Conservation (phyloP, 2,329 filamentous ascomycete species). For the Aotearoamyces nothofagi region DNA sequence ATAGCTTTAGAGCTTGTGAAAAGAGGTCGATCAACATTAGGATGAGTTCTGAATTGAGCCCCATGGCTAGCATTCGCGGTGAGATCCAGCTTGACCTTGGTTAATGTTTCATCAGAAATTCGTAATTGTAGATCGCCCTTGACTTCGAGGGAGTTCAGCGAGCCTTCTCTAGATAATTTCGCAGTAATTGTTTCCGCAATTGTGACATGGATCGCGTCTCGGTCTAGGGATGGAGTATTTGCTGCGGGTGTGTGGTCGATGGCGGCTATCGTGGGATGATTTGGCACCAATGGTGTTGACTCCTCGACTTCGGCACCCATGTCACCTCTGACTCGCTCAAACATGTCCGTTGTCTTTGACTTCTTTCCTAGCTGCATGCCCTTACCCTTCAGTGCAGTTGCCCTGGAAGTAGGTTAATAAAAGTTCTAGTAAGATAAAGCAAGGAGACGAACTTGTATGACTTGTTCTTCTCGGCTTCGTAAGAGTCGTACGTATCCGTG, state of each 20-base stretch:
- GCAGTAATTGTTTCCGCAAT: constrained; percentile 84
- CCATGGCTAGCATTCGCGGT: constrained; percentile 63
- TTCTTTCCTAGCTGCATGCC: constrained; percentile 99
- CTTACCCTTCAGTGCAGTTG: constrained; percentile 68
- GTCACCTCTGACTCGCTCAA: constrained; percentile 85
- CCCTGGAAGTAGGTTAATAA: constrained; percentile 24
- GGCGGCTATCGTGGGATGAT: constrained; percentile 30
- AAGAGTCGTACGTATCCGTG: constrained; percentile 77
- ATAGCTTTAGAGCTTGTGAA: constrained; percentile 76
- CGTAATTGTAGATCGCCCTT: constrained; percentile 86
- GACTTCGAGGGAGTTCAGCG: constrained; percentile 72
- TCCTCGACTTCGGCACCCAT: constrained; percentile 78
- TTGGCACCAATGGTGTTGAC: constrained; percentile 47
- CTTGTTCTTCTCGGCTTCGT: constrained; percentile 97
- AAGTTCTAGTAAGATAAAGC: not conserved
- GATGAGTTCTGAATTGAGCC: constrained; percentile 87
- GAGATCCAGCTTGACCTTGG: constrained; percentile 80
- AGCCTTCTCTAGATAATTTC: constrained; percentile 75
- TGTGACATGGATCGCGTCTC: constrained; percentile 76
- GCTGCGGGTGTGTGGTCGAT: constrained; percentile 39
- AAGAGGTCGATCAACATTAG: constrained; percentile 80
- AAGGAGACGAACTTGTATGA: constrained; percentile 60
- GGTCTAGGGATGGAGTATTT: constrained; percentile 54
- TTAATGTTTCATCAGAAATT: constrained; percentile 76
- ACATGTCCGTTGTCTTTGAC: constrained; percentile 94